phyloP scores from a whole-genome alignment of 495 filamentous ascomycete species.

The Penicillium pancosmium region DNA sequence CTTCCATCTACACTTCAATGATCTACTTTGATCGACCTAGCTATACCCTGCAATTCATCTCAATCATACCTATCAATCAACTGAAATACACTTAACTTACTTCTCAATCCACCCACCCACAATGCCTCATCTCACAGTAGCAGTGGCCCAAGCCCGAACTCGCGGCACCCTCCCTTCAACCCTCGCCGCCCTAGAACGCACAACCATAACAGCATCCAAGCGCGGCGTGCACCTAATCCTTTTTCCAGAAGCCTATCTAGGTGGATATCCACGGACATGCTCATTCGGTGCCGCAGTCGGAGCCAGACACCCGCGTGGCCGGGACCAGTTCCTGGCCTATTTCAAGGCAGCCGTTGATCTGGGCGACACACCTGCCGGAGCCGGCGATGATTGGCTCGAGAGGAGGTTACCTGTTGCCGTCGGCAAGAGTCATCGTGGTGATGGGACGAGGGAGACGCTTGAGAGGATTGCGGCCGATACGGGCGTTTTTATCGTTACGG shows the following conservation, averaged over 20 bases:
- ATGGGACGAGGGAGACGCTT: slow-evolving; percentile 82
- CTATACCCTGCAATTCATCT: not conserved
- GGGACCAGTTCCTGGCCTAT: slow-evolving; percentile 83
- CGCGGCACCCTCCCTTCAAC: slow-evolving; percentile 64
- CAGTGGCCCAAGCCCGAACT: slow-evolving; percentile 63
- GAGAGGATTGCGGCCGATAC: slow-evolving; percentile 76
- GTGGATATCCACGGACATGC: slow-evolving; percentile 90
- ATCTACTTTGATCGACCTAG: no score
- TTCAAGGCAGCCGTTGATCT: slow-evolving; percentile 80
- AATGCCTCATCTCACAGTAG: slow-evolving; percentile 66
- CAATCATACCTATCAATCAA: not conserved
- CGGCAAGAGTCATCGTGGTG: slow-evolving; percentile 62
- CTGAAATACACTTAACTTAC: not conserved
- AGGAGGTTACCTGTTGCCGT: slow-evolving; percentile 57
- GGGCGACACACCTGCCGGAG: slow-evolving; percentile 79
- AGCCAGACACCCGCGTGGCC: slow-evolving; percentile 64
- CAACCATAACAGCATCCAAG: slow-evolving; percentile 45
- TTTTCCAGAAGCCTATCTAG: slow-evolving; percentile 92
- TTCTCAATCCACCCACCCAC: not conserved
- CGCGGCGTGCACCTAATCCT: slow-evolving; percentile 74
- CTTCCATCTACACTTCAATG: not conserved
- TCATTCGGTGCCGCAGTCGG: slow-evolving; percentile 78
- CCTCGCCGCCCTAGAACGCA: slow-evolving; percentile 63
- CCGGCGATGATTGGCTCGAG: slow-evolving; percentile 73
- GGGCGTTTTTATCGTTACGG: slow-evolving; percentile 77